Percentiles rank a stretch among this genome's conserved stretches.
These are phyloP conservation scores for Xylaria cubensis DNA, from an alignment of 495 filamentous ascomycete genomes.

Conservation along the genomic window DNA sequence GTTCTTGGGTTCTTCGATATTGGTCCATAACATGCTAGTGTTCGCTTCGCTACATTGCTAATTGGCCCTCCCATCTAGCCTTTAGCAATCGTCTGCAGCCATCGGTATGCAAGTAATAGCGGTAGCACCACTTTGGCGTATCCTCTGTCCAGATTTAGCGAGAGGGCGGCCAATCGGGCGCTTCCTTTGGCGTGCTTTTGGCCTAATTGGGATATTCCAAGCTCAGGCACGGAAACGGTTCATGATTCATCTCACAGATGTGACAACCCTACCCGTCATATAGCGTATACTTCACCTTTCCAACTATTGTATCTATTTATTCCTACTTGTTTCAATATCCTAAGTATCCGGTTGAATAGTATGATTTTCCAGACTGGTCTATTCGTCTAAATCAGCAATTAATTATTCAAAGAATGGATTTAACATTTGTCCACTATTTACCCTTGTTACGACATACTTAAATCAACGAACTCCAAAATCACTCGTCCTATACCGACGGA, in stretches of 20 bases:
- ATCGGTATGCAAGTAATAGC: background rate
- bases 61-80: constrained; percentile 11
- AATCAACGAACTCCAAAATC: background rate
- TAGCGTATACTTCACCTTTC: background rate
- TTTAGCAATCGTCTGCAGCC: constrained; percentile 5
- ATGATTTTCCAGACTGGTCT: background rate
- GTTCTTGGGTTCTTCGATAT: background rate
- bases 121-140: constrained; percentile 1
- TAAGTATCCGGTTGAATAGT: background rate
- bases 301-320: background rate
- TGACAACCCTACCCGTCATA: background rate
- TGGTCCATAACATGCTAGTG: background rate
- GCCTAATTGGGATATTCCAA: constrained; percentile 14
- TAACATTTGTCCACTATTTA: background rate
- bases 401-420: background rate
- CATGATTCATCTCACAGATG: constrained; percentile 9
- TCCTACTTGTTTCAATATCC: background rate
- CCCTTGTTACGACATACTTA: background rate
- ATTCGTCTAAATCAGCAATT: background rate
- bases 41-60: constrained; percentile 11
- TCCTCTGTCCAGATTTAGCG: constrained; percentile 5
- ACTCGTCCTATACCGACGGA: background rate
- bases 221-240: background rate
- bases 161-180: constrained; percentile 6
- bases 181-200: constrained; percentile 2